Base-by-base conservation (phyloP, 2,329 filamentous ascomycete species). In the Alternaria gaisen region DNA sequence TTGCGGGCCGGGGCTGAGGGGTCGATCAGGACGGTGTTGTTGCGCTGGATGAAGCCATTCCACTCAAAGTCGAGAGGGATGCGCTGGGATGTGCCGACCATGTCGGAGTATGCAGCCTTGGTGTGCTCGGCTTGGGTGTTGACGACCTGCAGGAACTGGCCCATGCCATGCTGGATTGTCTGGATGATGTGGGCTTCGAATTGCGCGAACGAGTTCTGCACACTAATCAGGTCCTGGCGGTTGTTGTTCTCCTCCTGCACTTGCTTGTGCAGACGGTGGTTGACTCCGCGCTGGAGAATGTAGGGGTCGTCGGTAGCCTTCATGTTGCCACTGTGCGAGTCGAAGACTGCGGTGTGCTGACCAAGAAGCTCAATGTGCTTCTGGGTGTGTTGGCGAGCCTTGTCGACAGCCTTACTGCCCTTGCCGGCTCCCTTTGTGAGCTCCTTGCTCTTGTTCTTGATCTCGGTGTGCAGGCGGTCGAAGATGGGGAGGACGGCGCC, bases 361-460 rank as follows among this genome's bases (percentile, higher is more conserved):
- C 92, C 94, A 1, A 99, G 88, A 24, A 97, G 86, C 82, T 99
- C 94, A 65, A 99, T 97, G 70, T 97, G 93, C 83, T 97, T 97
- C 83, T 99, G 94, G 0, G 94, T 97, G 7, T 82, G 83, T 70
- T 89, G 88, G 62, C 94, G 91, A 9, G 92, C 89, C 83, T 97
- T 97, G 64, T 97, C 93, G 22, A 99, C 93, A 52, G 92, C 88
- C 83, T 98, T 99, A 68, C 91, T 88, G 16, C 90, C 87, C 83
- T 96, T 97, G 63, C 89, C 87, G 22, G 91, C 92, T 9, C 94
- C 94, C 63, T 88, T 86, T 43, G 87, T 85, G 51, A 99, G 86
- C 80, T 97, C 94, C 84, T 98, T 98, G 65, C 88, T 86, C 84
- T 98, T 98, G 82, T 91, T 89, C 86, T 98, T 99, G 84, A 99